Evolutionary conservation across 495 filamentous ascomycete species (phyloP).

Genomic region (Penicillium riverlandense): DNA sequence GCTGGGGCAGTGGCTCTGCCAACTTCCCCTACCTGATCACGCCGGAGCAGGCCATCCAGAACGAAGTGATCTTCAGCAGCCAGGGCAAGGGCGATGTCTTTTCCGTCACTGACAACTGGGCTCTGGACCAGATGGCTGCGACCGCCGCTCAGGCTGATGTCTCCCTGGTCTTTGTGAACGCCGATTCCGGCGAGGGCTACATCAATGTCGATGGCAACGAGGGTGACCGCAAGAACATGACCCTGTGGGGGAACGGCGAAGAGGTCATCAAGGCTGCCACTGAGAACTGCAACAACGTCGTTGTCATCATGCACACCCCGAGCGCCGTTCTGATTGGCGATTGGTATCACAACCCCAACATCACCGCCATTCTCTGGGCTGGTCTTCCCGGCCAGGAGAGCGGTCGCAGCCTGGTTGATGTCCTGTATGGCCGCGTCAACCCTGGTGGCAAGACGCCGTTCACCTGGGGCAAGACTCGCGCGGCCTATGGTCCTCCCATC

Average conservation of each 20-base stretch:
- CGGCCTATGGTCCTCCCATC: constrained; percentile 69
- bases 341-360: constrained; percentile 78
- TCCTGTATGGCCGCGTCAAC: constrained; percentile 85
- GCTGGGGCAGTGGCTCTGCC: constrained; percentile 85
- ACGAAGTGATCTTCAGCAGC: constrained; percentile 44
- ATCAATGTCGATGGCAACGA: constrained; percentile 76
- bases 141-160: constrained; percentile 62
- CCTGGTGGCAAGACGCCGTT: constrained; percentile 82
- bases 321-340: constrained; percentile 72
- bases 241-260: constrained; percentile 79
- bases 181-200: constrained; percentile 81
- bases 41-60: constrained; percentile 78
- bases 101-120: constrained; percentile 71
- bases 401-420: constrained; percentile 82
- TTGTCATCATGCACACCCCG: constrained; percentile 84
- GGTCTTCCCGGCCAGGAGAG: constrained; percentile 89
- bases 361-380: constrained; percentile 92
- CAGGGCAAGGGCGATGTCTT: constrained; percentile 51
- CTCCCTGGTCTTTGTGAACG: constrained; percentile 83
- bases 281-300: constrained; percentile 75
- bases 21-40: constrained; percentile 91
- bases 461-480: constrained; percentile 69
- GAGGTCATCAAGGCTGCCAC: constrained; percentile 71
- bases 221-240: constrained; percentile 91
- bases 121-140: constrained; percentile 48